These are phyloP conservation scores for Leccinum subfulvum DNA, from an alignment of 1,284 basidiomycete genomes.

Conservation along the genomic window DNA sequence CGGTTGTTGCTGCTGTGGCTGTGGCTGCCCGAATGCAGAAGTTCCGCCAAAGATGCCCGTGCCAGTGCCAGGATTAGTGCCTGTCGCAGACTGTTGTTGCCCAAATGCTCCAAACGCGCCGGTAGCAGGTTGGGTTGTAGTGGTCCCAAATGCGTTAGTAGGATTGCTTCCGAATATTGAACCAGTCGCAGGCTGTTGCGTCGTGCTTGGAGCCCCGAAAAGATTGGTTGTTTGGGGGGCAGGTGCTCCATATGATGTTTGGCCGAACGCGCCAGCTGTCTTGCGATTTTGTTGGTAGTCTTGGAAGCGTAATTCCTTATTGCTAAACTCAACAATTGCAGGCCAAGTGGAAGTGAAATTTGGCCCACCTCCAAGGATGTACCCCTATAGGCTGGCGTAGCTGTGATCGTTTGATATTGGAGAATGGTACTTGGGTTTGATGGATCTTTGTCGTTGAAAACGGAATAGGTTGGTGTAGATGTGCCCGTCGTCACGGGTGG, in stretches of 20 bases:
- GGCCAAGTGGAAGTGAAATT: constrained; percentile 5
- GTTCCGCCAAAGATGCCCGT: constrained; percentile 39
- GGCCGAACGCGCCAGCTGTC: constrained; percentile 54
- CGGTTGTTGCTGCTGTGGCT: constrained; percentile 26
- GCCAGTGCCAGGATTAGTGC: constrained; percentile 33
- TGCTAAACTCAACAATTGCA: constrained; percentile 3
- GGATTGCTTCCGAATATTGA: constrained; percentile 32
- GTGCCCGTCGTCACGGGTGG: constrained; percentile 63
- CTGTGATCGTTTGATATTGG: constrained; percentile 74
- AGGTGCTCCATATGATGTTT: constrained; percentile 34
- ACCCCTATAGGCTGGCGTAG: constrained; percentile 66
- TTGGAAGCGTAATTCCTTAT: constrained; percentile 70
- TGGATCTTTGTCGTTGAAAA: constrained; percentile 60
- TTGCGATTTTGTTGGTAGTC: constrained; percentile 78
- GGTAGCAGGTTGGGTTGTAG: constrained; percentile 25
- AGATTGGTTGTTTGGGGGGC: constrained; percentile 28
- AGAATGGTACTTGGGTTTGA: constrained; percentile 40
- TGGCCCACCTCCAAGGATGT: constrained; percentile 67
- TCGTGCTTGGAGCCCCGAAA: constrained; percentile 43
- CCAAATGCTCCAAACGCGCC: constrained; percentile 33
- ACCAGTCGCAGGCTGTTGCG: constrained; percentile 34
- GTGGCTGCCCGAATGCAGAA: constrained; percentile 37
- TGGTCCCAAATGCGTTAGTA: constrained; percentile 39
- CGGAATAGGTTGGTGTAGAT: constrained; percentile 54
- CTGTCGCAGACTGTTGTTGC: constrained; percentile 27